Conservation (phyloP, 352 stramenopile genomes). For the Stephanocyclus meneghinianus region DNA sequence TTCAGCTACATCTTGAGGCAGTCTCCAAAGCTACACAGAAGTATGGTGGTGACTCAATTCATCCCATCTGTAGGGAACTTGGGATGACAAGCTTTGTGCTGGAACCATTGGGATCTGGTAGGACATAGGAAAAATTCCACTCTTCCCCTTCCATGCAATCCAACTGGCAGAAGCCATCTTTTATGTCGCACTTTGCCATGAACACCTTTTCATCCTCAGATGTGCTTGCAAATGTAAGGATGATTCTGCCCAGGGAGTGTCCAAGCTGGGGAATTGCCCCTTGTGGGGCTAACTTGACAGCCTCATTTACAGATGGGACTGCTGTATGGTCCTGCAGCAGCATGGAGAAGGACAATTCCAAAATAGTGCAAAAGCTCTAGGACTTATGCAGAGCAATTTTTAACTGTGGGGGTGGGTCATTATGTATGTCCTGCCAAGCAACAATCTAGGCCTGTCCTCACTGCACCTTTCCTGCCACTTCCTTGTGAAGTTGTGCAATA, state of each 20-base stretch:
- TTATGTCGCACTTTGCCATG: constrained; percentile 19
- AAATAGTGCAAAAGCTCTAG: constrained; percentile 4
- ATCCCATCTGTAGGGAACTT: neutral
- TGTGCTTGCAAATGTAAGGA: constrained; percentile 22
- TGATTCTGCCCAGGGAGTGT: constrained; percentile 4
- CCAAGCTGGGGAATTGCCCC: constrained; percentile 25
- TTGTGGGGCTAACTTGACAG: constrained; percentile 2
- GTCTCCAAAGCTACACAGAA: too few relatives aligned
- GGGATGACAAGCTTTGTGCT: neutral
- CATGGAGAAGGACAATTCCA: constrained; percentile 28
- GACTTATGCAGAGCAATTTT: constrained; percentile 35
- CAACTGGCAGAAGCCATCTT: neutral
- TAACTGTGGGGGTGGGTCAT: constrained; percentile 11
- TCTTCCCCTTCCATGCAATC: constrained; percentile 5
- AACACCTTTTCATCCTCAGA: constrained; percentile 7
- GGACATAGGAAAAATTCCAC: constrained; percentile 25
- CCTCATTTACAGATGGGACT: constrained; percentile 24
- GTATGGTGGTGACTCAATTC: too few relatives aligned
- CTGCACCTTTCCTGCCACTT: too few relatives aligned
- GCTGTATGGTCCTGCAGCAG: neutral
- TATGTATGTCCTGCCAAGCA: constrained; percentile 15
- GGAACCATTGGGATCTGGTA: neutral
- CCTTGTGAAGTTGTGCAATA: too few relatives aligned
- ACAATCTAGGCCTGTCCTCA: too few relatives aligned
- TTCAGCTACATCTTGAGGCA: too few relatives aligned